Evolutionary conservation across 345 rosid species (phyloP), one percentile per base, ranked within the genome.

Genomic region (Camelina neglecta): DNA sequence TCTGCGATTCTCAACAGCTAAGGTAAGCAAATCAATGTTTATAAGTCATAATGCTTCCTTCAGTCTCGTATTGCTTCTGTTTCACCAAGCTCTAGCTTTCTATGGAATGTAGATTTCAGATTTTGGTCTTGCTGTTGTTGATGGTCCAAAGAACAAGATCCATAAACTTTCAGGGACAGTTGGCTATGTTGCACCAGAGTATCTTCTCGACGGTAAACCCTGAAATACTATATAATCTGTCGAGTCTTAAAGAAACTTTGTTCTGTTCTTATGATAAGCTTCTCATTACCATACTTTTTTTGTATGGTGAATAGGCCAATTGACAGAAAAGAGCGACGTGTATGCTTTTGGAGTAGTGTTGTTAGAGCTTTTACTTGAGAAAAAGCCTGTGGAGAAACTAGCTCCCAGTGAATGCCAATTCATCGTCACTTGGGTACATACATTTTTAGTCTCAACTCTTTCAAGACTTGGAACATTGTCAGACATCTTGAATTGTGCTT

Each of bases 111-210:
- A 95, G 99, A 88, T 95, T 15, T 90, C 99, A 45, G 99, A 95
- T 85, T 95, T 95, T 75, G 97, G 99, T 70, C 95, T 95, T 48
- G 97, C 99, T 51, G 92, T 95, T 73, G 81, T 88, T 4, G 84
- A 86, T 77, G 89, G 88, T 33, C 75, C 85, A 72, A 86, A 84
- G 53, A 87, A 88, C 83, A 89, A 82, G 82, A 87, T 83, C 72
- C 85, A 84, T 79, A 90, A 92, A 83, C 96, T 95, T 57, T 95
- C 99, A 0, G 99, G 99, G 71, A 95, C 99, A 0, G 82, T 92
- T 74, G 99, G 99, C 54, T 95, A 95, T 65, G 87, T 95, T 11
- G 99, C 99, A 16, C 99, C 99, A 0, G 99, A 95, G 84, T 95
- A 95, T 69, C 84, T 95, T 65, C 79, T 90, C 49, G 91, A 92